phyloP scores from a whole-genome alignment of 441 rosid species.

The Metrosideros polymorpha region DNA sequence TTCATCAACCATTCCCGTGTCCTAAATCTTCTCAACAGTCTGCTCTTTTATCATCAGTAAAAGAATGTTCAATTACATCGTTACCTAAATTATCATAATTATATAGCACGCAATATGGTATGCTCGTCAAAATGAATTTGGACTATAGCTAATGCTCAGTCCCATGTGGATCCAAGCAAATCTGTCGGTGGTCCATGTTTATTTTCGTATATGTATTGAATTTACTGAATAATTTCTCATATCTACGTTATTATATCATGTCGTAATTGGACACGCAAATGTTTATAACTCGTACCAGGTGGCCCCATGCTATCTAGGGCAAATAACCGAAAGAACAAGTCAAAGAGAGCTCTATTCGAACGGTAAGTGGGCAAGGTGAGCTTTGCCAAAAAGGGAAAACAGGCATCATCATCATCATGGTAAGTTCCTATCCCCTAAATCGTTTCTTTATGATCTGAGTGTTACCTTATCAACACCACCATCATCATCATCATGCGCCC shows the following conservation, averaged over 20 bases:
- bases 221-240: not conserved
- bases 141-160: not conserved
- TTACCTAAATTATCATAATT: not conserved
- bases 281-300: too few species aligned
- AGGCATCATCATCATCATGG: not conserved
- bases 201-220: not conserved
- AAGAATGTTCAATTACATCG: not conserved
- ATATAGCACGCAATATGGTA: fast-evolving
- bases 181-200: not conserved
- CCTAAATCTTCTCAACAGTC: not conserved
- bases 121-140: not conserved
- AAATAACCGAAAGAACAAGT: not conserved
- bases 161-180: fast-evolving
- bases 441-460: not conserved
- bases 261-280: not conserved
- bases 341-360: not conserved
- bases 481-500: not conserved
- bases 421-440: not conserved
- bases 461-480: not conserved
- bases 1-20: not conserved
- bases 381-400: not conserved
- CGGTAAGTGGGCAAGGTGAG: not conserved
- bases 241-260: not conserved
- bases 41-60: not conserved
- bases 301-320: too few species aligned